Evolutionary conservation across 192 early-diverging fungal species (phyloP).

Genomic region (Entomortierella beljakovae): DNA sequence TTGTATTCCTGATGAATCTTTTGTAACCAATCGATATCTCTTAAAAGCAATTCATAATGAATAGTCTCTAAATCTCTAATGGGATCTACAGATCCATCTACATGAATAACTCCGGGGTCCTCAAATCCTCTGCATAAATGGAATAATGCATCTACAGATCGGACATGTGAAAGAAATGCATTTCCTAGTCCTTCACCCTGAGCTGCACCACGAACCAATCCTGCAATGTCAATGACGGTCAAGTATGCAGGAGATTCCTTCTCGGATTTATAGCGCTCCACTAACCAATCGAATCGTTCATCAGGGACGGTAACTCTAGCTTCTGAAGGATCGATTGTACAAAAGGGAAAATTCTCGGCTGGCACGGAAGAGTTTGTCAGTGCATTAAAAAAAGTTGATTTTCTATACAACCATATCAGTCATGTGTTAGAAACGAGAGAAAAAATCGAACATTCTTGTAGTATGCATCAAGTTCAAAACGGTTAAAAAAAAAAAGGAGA

Average conservation of each 20-base stretch:
- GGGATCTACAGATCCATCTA: slow-evolving; percentile 75
- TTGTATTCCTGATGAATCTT: slow-evolving; percentile 61
- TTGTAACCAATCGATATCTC: slow-evolving; percentile 65
- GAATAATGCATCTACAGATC: slow-evolving; percentile 69
- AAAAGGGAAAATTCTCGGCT: slow-evolving; percentile 88
- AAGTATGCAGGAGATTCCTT: slow-evolving; percentile 73
- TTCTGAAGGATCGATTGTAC: slow-evolving; percentile 83
- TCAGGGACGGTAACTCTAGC: slow-evolving; percentile 78
- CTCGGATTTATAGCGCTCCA: slow-evolving; percentile 67
- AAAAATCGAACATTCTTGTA: no score
- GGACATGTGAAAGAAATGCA: slow-evolving; percentile 83
- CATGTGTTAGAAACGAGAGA: no score
- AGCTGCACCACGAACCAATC: slow-evolving; percentile 75
- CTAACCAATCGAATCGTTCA: slow-evolving; percentile 74
- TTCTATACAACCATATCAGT: slow-evolving; percentile 29
- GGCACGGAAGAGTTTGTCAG: slow-evolving; percentile 61
- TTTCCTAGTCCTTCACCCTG: slow-evolving; percentile 76
- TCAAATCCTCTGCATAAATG: slow-evolving; percentile 80
- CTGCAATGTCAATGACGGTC: slow-evolving; percentile 85
- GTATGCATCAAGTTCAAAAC: no score
- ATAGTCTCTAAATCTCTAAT: slow-evolving; percentile 84
- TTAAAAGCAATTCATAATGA: slow-evolving; percentile 79
- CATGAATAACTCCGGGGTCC: slow-evolving; percentile 72
- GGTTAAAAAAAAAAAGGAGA: no score
- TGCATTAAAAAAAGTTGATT: slow-evolving; percentile 69